A percentile compares a stretch with the other conserved stretches of the same genome.
Conservation (phyloP, 306 rosid genomes). For the Gillenia trifoliata region DNA sequence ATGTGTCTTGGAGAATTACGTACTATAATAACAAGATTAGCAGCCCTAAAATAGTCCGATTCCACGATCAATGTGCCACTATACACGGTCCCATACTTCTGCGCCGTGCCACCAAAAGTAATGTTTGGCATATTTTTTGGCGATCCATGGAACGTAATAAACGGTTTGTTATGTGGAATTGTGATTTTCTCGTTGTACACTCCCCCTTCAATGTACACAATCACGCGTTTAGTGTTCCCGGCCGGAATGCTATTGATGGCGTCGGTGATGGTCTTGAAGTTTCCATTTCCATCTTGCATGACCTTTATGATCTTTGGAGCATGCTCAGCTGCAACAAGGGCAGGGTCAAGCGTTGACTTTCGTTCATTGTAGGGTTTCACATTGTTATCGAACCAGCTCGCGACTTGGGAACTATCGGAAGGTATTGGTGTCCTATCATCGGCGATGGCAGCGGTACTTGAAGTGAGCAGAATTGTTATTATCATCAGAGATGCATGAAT, state of each 20-base stretch:
- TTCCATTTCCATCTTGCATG: conserved; percentile 39
- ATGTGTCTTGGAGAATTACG: neutral
- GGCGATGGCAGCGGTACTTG: neutral
- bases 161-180: conserved; percentile 38
- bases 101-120: conserved; percentile 35
- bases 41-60: conserved; percentile 37
- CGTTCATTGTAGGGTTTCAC: conserved; percentile 11
- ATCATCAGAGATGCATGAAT: conserved; percentile 1
- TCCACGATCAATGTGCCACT: conserved; percentile 46
- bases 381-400: conserved; percentile 33
- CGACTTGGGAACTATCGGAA: conserved; percentile 7
- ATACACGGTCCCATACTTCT: conserved; percentile 45
- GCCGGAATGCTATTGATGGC: conserved; percentile 51
- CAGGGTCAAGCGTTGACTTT: conserved; percentile 27
- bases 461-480: neutral
- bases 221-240: conserved; percentile 40
- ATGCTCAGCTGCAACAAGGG: conserved; percentile 37
- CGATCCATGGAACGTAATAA: conserved; percentile 36
- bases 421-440: conserved; percentile 26
- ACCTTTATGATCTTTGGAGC: conserved; percentile 31
- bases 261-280: conserved; percentile 39
- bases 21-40: conserved; percentile 37
- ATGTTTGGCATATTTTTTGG: conserved; percentile 34
- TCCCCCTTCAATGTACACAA: conserved; percentile 47
- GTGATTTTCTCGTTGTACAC: conserved; percentile 47